Evolutionary conservation across 139 green algal genomes (phyloP).

Genomic region (Astrephomene gubernaculifera): DNA sequence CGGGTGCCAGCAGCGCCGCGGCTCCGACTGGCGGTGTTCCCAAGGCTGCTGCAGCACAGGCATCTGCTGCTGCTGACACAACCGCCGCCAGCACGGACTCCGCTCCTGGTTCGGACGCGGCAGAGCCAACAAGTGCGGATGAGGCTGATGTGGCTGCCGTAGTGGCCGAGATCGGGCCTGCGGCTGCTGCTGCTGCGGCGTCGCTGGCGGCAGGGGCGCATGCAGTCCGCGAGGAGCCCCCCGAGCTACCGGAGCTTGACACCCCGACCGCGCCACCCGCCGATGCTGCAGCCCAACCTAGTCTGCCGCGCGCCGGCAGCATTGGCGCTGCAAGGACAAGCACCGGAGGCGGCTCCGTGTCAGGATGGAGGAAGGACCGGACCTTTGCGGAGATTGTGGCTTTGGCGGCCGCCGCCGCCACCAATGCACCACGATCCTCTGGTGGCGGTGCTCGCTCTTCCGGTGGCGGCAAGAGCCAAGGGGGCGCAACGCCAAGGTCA

Average conservation of each 20-base stretch:
- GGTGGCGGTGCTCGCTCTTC: background rate
- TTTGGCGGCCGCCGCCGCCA: background rate
- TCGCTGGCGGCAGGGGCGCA: slow-evolving; percentile 1
- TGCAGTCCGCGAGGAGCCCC: background rate
- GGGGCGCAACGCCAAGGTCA: background rate
- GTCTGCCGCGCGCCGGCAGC: too few species aligned
- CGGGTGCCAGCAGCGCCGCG: background rate
- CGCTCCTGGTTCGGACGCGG: background rate
- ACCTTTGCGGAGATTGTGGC: slow-evolving; percentile 33
- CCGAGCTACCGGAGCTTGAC: background rate
- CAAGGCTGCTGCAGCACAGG: background rate
- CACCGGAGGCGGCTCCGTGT: background rate
- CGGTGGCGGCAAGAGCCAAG: background rate
- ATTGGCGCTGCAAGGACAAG: background rate
- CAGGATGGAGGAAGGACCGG: background rate
- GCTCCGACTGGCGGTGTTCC: background rate
- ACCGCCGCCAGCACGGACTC: background rate
- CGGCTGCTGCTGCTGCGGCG: background rate
- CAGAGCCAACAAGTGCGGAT: background rate
- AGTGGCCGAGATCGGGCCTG: background rate
- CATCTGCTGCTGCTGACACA: background rate
- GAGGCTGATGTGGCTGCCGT: background rate
- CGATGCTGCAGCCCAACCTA: too few species aligned
- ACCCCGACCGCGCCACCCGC: too few species aligned
- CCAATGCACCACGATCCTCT: background rate